phyloP scores from a whole-genome alignment of 2,329 filamentous ascomycete species.

The Furcasterigmium furcatum region DNA sequence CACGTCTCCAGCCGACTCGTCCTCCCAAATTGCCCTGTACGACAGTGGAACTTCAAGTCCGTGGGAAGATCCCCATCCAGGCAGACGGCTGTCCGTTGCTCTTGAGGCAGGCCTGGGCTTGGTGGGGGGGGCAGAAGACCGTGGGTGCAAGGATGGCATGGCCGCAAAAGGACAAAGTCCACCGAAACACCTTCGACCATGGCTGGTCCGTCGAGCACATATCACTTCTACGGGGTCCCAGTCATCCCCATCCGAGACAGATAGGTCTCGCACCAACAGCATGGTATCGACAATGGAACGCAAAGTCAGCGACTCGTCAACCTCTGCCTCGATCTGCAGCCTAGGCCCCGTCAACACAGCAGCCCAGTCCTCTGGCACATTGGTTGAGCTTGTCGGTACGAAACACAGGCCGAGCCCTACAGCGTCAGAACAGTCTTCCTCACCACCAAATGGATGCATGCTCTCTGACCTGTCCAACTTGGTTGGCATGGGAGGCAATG shows the following conservation, averaged over 20 bases:
- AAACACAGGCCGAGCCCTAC: slow-evolving; percentile 1
- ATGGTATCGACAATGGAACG: background rate
- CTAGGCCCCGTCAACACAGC: background rate
- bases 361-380: background rate
- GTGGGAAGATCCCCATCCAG: slow-evolving; percentile 46
- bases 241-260: background rate
- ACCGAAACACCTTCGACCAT: slow-evolving; percentile 15
- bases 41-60: slow-evolving; percentile 12
- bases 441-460: slow-evolving; percentile 2
- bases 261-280: background rate
- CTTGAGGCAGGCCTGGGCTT: slow-evolving; percentile 17
- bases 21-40: slow-evolving; percentile 12
- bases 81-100: slow-evolving; percentile 32
- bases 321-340: background rate
- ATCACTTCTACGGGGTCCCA: background rate
- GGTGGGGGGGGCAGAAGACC: slow-evolving; percentile 12
- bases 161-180: slow-evolving; percentile 41
- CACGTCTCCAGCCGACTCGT: slow-evolving; percentile 22
- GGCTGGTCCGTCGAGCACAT: slow-evolving; percentile 14
- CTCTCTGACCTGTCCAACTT: slow-evolving; percentile 34
- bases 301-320: background rate
- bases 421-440: slow-evolving; percentile 1
- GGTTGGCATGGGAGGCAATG: slow-evolving; percentile 28
- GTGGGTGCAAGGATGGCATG: slow-evolving; percentile 35
- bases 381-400: background rate